Conservation (phyloP, 1,284 basidiomycete genomes). For the Ceratobasidium sp. region DNA sequence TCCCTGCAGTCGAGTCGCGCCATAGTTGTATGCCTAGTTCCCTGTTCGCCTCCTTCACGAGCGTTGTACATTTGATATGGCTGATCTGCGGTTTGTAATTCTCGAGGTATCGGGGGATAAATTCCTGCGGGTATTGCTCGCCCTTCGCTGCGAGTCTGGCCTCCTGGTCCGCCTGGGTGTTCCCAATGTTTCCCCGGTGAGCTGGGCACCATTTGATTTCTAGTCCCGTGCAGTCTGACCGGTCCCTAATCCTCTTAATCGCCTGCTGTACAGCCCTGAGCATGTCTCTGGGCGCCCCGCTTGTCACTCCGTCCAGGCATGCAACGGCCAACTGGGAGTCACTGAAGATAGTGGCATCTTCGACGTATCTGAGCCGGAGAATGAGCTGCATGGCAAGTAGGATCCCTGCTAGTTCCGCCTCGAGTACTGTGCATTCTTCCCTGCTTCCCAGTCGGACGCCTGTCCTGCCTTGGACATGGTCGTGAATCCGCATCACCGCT, state of each 20-base stretch:
- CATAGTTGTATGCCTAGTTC: background rate
- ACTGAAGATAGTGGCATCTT: slow-evolving; percentile 11
- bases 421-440: slow-evolving; percentile 42
- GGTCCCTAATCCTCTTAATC: background rate
- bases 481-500: background rate
- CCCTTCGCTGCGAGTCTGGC: slow-evolving; percentile 41
- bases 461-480: background rate
- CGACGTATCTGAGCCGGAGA: background rate
- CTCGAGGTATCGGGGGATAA: background rate
- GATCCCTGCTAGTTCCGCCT: slow-evolving; percentile 46
- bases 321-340: slow-evolving; percentile 14
- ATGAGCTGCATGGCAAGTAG: slow-evolving; percentile 26
- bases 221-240: background rate
- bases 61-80: background rate
- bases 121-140: background rate
- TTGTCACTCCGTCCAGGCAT: background rate
- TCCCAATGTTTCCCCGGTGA: slow-evolving; percentile 39
- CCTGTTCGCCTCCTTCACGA: background rate
- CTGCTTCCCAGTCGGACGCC: slow-evolving; percentile 18
- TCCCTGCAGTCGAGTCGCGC: background rate
- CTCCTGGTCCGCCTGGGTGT: slow-evolving; percentile 39
- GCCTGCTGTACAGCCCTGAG: background rate
- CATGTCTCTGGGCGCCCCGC: background rate
- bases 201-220: slow-evolving; percentile 47
- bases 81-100: background rate